phyloP scores from a whole-genome alignment of 768 basidiomycete species.

The Lactarius sanguifluus region DNA sequence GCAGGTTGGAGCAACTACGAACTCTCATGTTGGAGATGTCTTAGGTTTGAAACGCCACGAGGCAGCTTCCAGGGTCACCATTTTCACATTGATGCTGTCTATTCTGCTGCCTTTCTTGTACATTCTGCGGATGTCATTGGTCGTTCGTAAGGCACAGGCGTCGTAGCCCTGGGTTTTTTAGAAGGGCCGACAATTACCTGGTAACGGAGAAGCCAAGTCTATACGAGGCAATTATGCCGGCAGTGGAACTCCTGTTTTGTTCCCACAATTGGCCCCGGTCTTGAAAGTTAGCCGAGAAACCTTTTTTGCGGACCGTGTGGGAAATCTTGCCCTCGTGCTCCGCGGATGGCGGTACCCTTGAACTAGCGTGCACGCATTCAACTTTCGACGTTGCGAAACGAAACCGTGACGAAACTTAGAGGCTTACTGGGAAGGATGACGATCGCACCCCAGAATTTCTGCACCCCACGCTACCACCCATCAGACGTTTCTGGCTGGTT shows the following conservation, averaged over 20 bases:
- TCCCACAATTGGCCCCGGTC: background rate
- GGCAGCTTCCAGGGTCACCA: background rate
- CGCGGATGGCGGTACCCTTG: constrained; percentile 10
- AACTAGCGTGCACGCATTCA: background rate
- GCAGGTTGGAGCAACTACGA: background rate
- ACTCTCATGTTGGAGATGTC: background rate
- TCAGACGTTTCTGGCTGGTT: background rate
- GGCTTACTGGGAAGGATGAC: background rate
- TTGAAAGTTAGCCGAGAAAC: constrained; percentile 37
- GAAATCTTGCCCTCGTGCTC: constrained; percentile 5
- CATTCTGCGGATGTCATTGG: background rate
- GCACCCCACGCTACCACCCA: background rate
- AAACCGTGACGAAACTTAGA: background rate
- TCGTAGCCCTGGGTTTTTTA: background rate
- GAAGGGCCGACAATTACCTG: background rate
- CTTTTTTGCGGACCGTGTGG: constrained; percentile 3
- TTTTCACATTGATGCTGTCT: background rate
- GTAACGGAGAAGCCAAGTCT: background rate
- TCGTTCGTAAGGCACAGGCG: background rate
- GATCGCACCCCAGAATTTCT: constrained; percentile 4
- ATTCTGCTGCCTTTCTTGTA: background rate
- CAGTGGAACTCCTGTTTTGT: background rate
- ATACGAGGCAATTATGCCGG: constrained; percentile 8
- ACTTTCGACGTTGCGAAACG: background rate
- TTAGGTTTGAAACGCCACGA: background rate